phyloP scores from a whole-genome alignment of 805 yeast species.

The Wickerhamomyces tratensis region DNA sequence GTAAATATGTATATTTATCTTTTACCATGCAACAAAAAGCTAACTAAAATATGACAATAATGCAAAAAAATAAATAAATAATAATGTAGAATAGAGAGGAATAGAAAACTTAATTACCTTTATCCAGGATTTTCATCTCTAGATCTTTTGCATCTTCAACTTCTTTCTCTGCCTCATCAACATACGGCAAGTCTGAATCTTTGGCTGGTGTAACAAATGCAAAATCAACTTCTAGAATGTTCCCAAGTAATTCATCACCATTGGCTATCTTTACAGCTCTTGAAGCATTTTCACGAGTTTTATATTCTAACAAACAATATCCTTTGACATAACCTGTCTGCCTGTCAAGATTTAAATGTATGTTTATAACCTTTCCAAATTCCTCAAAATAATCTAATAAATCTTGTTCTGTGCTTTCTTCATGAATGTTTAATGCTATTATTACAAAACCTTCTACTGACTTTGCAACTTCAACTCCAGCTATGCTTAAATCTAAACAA shows the following conservation, averaged over 20 bases:
- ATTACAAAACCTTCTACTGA: slow-evolving; percentile 32
- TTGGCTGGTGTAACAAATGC: slow-evolving; percentile 25
- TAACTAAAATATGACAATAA: too few species aligned
- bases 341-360: slow-evolving; percentile 32
- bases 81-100: too few species aligned
- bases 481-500: background rate
- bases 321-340: slow-evolving; percentile 29
- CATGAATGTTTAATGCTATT: slow-evolving; percentile 30
- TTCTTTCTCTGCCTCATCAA: background rate
- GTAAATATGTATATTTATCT: too few species aligned
- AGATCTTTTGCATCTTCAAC: background rate
- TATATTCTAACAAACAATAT: slow-evolving; percentile 31
- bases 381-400: slow-evolving; percentile 30
- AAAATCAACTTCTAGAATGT: slow-evolving; percentile 22
- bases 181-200: background rate
- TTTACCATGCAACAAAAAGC: too few species aligned
- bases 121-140: background rate
- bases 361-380: slow-evolving; percentile 25
- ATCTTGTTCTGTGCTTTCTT: slow-evolving; percentile 36
- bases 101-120: background rate
- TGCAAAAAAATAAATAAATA: too few species aligned
- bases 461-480: slow-evolving; percentile 5
- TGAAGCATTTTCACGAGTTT: slow-evolving; percentile 21
- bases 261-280: slow-evolving; percentile 21
- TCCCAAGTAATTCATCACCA: slow-evolving; percentile 25